Percentiles rank a stretch among this genome's conserved stretches.
These are phyloP conservation scores for Lophiostoma macrostomum DNA, from an alignment of 495 filamentous ascomycete species.

Conservation along the genomic window DNA sequence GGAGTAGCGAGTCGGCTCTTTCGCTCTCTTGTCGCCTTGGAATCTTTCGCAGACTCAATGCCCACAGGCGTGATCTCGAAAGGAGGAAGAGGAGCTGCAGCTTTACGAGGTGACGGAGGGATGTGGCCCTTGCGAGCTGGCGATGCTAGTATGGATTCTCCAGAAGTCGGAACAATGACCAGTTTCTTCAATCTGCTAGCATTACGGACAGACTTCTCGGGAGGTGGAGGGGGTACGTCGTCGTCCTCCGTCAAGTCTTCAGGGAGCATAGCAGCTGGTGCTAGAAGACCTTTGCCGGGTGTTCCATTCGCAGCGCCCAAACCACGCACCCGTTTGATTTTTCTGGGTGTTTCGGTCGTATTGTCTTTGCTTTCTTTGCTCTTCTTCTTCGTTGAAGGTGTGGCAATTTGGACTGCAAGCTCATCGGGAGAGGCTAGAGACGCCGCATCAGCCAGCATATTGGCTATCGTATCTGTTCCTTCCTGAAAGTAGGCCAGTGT, in stretches of 20 bases:
- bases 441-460: conserved; percentile 8
- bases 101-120: neutral
- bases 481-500: conserved; percentile 32
- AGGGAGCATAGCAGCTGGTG: conserved; percentile 19
- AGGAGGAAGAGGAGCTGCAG: neutral
- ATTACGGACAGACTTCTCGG: conserved; percentile 9
- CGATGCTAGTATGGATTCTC: neutral
- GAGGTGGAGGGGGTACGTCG: conserved; percentile 1
- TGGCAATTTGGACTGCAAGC: conserved; percentile 8
- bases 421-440: conserved; percentile 18
- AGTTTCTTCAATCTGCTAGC: conserved; percentile 19
- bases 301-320: conserved; percentile 32
- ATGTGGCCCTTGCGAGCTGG: neutral
- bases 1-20: conserved; percentile 30
- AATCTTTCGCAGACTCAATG: conserved; percentile 1
- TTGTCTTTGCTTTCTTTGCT: conserved; percentile 23
- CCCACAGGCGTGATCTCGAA: conserved; percentile 2
- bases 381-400: conserved; percentile 9
- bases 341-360: conserved; percentile 13
- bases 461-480: conserved; percentile 1
- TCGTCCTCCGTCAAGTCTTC: conserved; percentile 23
- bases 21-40: conserved; percentile 12
- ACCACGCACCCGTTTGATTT: conserved; percentile 14
- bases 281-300: conserved; percentile 32
- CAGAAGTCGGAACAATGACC: neutral